Evolutionary conservation across 2,329 filamentous ascomycete species (phyloP).

Genomic region (Ophiocordyceps robertsii): DNA sequence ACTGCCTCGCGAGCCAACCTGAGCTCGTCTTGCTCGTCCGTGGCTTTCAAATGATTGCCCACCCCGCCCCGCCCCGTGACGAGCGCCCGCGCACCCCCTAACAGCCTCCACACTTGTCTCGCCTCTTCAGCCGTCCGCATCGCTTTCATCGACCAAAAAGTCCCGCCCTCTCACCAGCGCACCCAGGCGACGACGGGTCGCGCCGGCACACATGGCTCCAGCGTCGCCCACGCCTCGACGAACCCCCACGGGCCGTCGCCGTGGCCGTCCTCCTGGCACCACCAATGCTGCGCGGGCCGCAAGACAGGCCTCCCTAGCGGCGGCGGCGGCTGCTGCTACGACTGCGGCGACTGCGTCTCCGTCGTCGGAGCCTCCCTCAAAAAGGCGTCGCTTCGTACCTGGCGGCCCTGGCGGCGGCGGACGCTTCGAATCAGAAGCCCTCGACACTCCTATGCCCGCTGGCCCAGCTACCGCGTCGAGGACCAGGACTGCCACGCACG

Average conservation of each 20-base stretch:
- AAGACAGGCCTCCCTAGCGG: conserved; percentile 19
- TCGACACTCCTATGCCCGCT: conserved; percentile 37
- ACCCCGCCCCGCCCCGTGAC: conserved; percentile 14
- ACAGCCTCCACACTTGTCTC: conserved; percentile 7
- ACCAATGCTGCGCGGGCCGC: conserved; percentile 27
- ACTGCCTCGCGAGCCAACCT: not conserved
- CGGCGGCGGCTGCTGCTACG: conserved; percentile 14
- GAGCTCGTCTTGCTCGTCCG: conserved; percentile 4
- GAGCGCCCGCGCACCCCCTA: conserved; percentile 16
- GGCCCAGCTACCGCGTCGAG: conserved; percentile 33
- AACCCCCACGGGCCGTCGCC: conserved; percentile 28
- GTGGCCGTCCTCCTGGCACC: conserved; percentile 31
- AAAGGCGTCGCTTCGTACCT: conserved; percentile 67
- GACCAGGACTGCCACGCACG: conserved; percentile 34
- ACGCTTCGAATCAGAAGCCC: conserved; percentile 61
- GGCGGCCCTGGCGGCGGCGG: conserved; percentile 79
- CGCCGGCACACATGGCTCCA: conserved; percentile 15
- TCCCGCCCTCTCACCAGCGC: not conserved
- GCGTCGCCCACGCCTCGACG: conserved; percentile 25
- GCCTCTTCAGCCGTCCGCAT: conserved; percentile 5
- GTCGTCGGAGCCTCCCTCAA: conserved; percentile 47
- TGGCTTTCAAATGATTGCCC: conserved; percentile 9
- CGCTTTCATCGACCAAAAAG: not conserved
- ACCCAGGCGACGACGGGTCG: not conserved
- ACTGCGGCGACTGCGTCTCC: not conserved